Base-by-base conservation (phyloP, 75 land plant species). In the Cryptomeria japonica region DNA sequence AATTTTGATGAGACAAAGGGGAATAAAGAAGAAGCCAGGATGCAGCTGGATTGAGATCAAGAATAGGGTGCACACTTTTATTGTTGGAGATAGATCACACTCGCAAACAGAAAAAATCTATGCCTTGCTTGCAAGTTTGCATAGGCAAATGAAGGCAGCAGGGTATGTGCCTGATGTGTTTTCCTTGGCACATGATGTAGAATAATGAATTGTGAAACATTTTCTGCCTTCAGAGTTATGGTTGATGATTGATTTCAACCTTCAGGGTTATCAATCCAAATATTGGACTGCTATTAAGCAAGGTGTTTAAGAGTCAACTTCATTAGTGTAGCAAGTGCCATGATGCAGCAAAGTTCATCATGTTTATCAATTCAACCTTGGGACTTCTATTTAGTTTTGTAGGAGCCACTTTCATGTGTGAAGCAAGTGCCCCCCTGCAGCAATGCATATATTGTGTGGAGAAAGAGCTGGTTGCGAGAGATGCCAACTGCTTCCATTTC, bases 61-160 rank as follows among this genome's bases (percentile, higher is more conserved):
- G 44, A 42, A 83, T 15, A 28, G 36, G 44, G 49, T 83, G 18
- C 84, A 83, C 36, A 28, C 13, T 9, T 83, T 83, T 83, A 15
- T 83, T 41, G 41, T 83, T 37, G 84, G 84, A 83, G 49, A 83
- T 83, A 28, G 44, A 42, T 28, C 84, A 83, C 87, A 88, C 47
- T 73, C 87, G 5, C 34, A 88, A 70, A 64, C 73, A 14, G 73
- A 68, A 42, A 31, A 85, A 14, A 88, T 85, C 46, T 85, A 85
- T 88, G 89, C 87, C 9, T 44, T 70, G 76, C 34, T 88, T 86
- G 70, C 55, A 44, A 85, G 34, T 41, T 88, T 88, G 87, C 37
- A 75, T 84, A 53, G 47, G 72, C 51, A 36, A 34, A 55, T 87
- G 53, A 84, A 87, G 55, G 88, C 42, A 22, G 41, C 44, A 80